These are phyloP conservation scores for Exophiala mesophila DNA, from an alignment of 2,329 filamentous ascomycete species.

Conservation along the genomic window DNA sequence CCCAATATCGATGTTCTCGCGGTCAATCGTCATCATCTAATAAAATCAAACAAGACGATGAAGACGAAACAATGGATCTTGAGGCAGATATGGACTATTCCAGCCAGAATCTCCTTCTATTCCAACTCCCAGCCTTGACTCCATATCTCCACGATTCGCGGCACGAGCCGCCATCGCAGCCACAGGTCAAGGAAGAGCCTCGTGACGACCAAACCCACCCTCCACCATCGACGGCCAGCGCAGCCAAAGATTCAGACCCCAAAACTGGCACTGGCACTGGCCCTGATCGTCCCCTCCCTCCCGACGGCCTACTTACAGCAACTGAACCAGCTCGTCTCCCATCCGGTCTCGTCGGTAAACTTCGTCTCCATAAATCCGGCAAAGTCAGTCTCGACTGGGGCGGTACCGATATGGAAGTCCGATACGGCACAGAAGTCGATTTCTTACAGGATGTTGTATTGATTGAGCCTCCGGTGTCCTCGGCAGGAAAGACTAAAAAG, in stretches of 20 bases:
- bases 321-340: slow-evolving; percentile 40
- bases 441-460: slow-evolving; percentile 59
- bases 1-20: too few relatives aligned
- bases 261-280: slow-evolving; percentile 6
- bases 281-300: slow-evolving; percentile 12
- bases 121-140: slow-evolving; percentile 60
- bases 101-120: slow-evolving; percentile 52
- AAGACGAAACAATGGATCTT: slow-evolving; percentile 23
- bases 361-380: slow-evolving; percentile 58
- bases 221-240: slow-evolving; percentile 1
- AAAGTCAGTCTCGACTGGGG: slow-evolving; percentile 60
- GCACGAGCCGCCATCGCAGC: slow-evolving; percentile 17
- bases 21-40: too few relatives aligned
- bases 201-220: slow-evolving; percentile 19
- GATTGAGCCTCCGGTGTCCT: slow-evolving; percentile 12
- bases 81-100: slow-evolving; percentile 26
- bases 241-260: not conserved
- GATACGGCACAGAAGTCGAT: slow-evolving; percentile 51
- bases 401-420: slow-evolving; percentile 54
- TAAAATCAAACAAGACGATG: slow-evolving; percentile 13
- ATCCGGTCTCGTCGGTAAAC: slow-evolving; percentile 54
- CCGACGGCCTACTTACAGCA: slow-evolving; percentile 36
- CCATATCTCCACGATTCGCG: slow-evolving; percentile 48
- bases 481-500: slow-evolving; percentile 27
- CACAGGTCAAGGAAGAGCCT: slow-evolving; percentile 32